Conservation (phyloP, 2,329 filamentous ascomycete species). For the Elsinoe fawcettii region DNA sequence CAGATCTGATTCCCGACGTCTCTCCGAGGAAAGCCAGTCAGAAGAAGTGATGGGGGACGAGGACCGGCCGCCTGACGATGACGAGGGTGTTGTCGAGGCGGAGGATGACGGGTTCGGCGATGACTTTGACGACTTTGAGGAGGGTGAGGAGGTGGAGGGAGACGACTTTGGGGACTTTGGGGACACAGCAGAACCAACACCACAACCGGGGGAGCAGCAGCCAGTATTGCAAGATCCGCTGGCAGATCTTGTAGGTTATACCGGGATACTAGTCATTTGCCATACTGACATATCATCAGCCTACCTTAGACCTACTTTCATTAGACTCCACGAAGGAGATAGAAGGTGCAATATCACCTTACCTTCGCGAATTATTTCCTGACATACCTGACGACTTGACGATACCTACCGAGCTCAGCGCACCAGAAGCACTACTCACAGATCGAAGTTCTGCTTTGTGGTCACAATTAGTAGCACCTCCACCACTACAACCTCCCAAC, state of each 20-base stretch:
- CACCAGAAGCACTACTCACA: constrained; percentile 56
- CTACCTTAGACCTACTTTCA: constrained; percentile 7
- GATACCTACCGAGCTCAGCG: constrained; percentile 24
- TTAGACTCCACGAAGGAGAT: constrained; percentile 48
- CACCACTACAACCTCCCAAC: constrained; percentile 88
- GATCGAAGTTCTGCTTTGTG: constrained; percentile 84
- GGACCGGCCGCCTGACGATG: constrained; percentile 14
- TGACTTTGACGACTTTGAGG: constrained; percentile 60
- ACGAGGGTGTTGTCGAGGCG: constrained; percentile 30
- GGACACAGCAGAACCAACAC: constrained; percentile 28
- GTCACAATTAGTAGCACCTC: constrained; percentile 92
- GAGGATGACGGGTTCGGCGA: constrained; percentile 58
- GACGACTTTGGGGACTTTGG: constrained; percentile 49
- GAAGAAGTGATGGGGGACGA: not conserved
- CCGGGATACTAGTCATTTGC: constrained; percentile 40
- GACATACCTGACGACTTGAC: constrained; percentile 36
- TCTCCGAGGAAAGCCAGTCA: constrained; percentile 16
- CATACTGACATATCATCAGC: constrained; percentile 33
- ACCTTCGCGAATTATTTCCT: constrained; percentile 60
- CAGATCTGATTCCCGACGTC: constrained; percentile 35
- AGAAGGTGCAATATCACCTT: constrained; percentile 53
- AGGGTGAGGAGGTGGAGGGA: constrained; percentile 37
- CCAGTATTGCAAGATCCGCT: constrained; percentile 31
- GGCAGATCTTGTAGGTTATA: constrained; percentile 41
- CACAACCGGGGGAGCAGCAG: not conserved